Conservation (phyloP, 768 basidiomycete genomes). For the Boletellus sp. region DNA sequence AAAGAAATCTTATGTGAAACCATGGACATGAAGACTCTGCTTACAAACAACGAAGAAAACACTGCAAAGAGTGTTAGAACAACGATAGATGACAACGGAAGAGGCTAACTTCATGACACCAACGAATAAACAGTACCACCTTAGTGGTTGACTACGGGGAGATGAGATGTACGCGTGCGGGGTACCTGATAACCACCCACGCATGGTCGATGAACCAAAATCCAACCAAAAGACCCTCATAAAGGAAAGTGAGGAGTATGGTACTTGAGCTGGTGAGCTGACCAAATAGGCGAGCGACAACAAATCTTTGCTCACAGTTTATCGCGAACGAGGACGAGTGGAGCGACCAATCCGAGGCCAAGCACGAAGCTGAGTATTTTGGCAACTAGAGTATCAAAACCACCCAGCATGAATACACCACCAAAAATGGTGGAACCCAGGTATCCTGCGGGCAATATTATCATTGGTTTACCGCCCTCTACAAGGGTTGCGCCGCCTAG, state of each 20-base stretch:
- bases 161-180: constrained; percentile 8
- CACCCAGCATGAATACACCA: constrained; percentile 76
- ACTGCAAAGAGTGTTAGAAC: constrained; percentile 36
- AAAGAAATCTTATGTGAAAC: not conserved
- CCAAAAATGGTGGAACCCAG: constrained; percentile 80
- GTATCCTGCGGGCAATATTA: constrained; percentile 78
- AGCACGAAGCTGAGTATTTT: constrained; percentile 92
- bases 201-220: constrained; percentile 96
- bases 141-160: constrained; percentile 59
- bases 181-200: constrained; percentile 40
- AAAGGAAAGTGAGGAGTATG: constrained; percentile 74
- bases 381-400: constrained; percentile 85
- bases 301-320: constrained; percentile 62
- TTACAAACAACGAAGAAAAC: constrained; percentile 84
- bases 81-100: constrained; percentile 7
- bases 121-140: constrained; percentile 81
- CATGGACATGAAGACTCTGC: constrained; percentile 25
- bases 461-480: constrained; percentile 67
- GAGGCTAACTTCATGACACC: constrained; percentile 77
- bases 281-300: not conserved
- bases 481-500: constrained; percentile 62
- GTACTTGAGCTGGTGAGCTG: constrained; percentile 51
- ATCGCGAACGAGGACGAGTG: constrained; percentile 81
- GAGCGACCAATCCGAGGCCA: constrained; percentile 81
- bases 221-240: constrained; percentile 83